Evolutionary conservation across 306 rosid genomes (phyloP).

Genomic region (Notholithocarpus densiflorus): DNA sequence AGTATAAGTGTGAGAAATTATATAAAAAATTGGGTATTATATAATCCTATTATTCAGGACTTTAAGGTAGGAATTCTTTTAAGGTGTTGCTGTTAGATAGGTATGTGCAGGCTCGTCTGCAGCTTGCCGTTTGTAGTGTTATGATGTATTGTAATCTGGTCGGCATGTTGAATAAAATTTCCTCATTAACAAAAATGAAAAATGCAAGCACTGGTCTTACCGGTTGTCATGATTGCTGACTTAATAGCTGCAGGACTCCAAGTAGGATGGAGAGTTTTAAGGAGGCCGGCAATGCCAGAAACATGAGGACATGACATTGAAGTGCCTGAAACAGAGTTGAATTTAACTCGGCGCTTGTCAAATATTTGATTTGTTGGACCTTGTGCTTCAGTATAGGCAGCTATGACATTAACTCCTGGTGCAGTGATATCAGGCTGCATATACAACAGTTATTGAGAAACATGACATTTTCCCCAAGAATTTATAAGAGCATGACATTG

Average conservation of each 20-base stretch:
- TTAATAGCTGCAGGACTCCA: conserved; percentile 93
- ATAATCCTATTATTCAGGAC: too few species aligned
- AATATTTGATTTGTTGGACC: conserved; percentile 73
- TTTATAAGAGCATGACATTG: background rate
- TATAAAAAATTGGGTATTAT: too few species aligned
- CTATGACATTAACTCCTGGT: conserved; percentile 87
- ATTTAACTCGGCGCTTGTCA: conserved; percentile 57
- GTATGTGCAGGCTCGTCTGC: too few species aligned
- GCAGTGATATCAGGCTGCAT: conserved; percentile 93
- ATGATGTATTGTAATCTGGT: too few species aligned
- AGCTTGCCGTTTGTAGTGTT: too few species aligned
- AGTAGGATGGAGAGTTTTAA: conserved; percentile 63
- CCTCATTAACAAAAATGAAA: background rate
- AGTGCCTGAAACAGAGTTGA: conserved; percentile 79
- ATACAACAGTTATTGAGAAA: conserved; percentile 5
- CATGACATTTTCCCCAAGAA: background rate
- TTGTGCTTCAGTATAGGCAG: conserved; percentile 72
- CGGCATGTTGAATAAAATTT: too few species aligned
- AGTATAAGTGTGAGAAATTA: too few species aligned
- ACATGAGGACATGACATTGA: conserved; percentile 97
- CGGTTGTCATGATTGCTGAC: conserved; percentile 95
- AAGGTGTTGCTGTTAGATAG: too few species aligned
- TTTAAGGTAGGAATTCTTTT: too few species aligned
- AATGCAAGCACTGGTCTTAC: conserved; percentile 32
- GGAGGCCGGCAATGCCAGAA: conserved; percentile 71